Conservation (phyloP, 495 filamentous ascomycete genomes). For the Talaromyces stipitatus region DNA sequence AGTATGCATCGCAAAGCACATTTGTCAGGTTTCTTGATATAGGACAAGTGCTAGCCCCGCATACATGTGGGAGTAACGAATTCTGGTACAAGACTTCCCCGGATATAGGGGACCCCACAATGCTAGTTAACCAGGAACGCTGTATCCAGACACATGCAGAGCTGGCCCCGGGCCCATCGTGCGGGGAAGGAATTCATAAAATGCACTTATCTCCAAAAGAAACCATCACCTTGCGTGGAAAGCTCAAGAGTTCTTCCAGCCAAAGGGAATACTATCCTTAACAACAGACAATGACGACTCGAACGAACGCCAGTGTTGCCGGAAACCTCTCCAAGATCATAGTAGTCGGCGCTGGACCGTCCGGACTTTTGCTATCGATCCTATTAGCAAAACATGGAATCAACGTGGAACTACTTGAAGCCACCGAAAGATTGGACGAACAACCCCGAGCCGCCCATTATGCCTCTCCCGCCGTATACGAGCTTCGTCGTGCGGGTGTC, state of each 20-base stretch:
- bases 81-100: neutral
- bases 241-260: neutral
- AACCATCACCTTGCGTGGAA: neutral
- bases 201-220: neutral
- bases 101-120: neutral
- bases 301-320: neutral
- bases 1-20: no score
- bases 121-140: neutral
- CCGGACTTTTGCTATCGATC: conserved; percentile 47
- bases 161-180: neutral
- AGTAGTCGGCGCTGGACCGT: conserved; percentile 50
- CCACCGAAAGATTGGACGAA: conserved; percentile 37
- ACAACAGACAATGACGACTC: neutral
- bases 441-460: conserved; percentile 52
- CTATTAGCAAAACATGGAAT: conserved; percentile 48
- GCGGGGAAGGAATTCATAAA: neutral
- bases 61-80: neutral
- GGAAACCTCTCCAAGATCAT: conserved; percentile 26
- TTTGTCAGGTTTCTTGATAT: no score
- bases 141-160: neutral
- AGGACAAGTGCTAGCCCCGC: neutral
- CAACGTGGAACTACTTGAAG: conserved; percentile 44
- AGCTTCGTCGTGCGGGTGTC: conserved; percentile 48
- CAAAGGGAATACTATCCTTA: neutral
- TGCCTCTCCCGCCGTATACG: conserved; percentile 40